phyloP scores from a whole-genome alignment of 2,329 filamentous ascomycete genomes.

The Colletotrichum cordylinicola region DNA sequence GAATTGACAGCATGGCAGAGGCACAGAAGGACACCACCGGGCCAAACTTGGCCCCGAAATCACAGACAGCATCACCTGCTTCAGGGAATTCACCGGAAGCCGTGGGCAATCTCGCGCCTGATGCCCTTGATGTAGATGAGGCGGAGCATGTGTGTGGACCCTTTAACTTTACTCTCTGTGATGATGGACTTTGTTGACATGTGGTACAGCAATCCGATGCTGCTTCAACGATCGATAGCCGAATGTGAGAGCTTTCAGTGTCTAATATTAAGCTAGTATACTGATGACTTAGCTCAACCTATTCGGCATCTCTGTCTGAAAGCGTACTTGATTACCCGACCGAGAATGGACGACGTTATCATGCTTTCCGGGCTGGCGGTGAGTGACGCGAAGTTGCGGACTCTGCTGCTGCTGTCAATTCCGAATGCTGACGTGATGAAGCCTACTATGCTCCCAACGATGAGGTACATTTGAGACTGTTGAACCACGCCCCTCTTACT shows the following conservation, averaged over 20 bases:
- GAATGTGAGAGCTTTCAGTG: background rate
- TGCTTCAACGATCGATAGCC: background rate
- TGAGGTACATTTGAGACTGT: conserved; percentile 21
- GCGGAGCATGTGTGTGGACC: no score
- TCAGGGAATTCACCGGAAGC: no score
- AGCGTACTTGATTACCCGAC: background rate
- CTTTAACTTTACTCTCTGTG: no score
- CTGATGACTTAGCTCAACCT: background rate
- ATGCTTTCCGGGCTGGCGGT: background rate
- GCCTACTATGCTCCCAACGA: conserved; percentile 40
- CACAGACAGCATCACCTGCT: no score
- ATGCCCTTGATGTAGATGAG: no score
- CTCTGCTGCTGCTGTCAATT: background rate
- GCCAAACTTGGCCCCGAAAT: no score
- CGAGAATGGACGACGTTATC: background rate
- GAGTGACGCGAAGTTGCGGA: background rate
- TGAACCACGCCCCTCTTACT: background rate
- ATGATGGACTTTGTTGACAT: no score
- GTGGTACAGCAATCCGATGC: background rate
- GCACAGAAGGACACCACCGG: no score
- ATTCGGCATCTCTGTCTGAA: background rate
- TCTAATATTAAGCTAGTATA: background rate
- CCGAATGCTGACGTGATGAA: background rate
- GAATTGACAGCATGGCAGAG: no score
- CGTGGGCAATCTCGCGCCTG: no score